Percentiles rank a stretch among this genome's conserved stretches.
These are phyloP conservation scores for Macroventuria anomochaeta DNA, from an alignment of 2,329 filamentous ascomycete species.

Conservation along the genomic window DNA sequence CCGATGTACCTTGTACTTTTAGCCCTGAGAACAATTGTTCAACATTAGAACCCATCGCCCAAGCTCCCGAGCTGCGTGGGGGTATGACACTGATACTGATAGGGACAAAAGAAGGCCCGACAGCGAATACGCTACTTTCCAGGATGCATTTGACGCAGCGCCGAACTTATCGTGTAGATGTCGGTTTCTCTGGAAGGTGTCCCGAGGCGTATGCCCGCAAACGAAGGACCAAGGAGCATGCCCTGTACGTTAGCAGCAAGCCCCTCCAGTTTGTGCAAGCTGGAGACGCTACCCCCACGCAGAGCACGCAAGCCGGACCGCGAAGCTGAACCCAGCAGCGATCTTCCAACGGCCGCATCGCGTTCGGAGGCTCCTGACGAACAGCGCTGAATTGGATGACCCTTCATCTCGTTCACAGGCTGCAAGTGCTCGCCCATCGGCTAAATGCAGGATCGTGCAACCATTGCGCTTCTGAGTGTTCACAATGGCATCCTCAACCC, in stretches of 20 bases:
- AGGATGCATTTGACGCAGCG: constrained; percentile 2
- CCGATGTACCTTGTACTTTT: constrained; percentile 7
- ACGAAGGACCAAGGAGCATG: background rate
- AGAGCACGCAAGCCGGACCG: constrained; percentile 10
- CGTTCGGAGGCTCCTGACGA: background rate
- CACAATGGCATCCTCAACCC: background rate
- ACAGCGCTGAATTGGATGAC: background rate
- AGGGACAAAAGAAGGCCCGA: constrained; percentile 6
- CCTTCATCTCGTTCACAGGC: constrained; percentile 3
- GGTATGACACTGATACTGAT: background rate
- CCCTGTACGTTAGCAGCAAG: background rate
- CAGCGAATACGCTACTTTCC: constrained; percentile 5
- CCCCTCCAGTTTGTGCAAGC: constrained; percentile 15
- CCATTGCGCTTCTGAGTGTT: background rate
- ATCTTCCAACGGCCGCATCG: constrained; percentile 13
- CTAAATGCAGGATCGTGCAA: background rate
- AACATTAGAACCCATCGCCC: constrained; percentile 4
- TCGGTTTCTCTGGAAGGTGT: constrained; percentile 9
- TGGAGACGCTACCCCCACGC: constrained; percentile 14
- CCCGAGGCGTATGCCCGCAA: constrained; percentile 5
- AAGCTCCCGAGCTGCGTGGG: constrained; percentile 14
- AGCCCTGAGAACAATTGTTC: constrained; percentile 11
- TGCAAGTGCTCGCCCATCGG: constrained; percentile 6
- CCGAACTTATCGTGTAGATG: background rate
- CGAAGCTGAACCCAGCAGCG: constrained; percentile 13